Evolutionary conservation across 2,329 filamentous ascomycete species (phyloP), one percentile per base, ranked within the genome.

Genomic region (Fusarium devonianum): DNA sequence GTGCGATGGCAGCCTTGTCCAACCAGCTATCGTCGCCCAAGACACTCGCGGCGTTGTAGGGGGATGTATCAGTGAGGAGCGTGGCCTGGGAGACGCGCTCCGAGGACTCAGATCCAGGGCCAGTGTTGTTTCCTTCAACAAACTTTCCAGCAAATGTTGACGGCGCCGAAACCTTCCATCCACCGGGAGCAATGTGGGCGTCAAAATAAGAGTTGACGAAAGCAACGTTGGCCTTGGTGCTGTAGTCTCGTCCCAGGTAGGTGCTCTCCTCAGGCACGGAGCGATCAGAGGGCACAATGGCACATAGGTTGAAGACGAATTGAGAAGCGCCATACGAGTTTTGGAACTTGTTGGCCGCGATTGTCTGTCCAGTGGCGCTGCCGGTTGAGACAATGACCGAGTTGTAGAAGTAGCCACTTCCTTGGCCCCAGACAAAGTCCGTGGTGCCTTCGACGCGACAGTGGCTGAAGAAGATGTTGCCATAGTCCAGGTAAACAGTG

Each of bases 51-150:
- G 68, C 73, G 1, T 71, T 85, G 49, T 71, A 67, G 55, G 85
- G 82, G 53, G 87, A 80, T 50, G 68, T 78, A 36, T 75, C 62
- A 1, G 71, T 72, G 37, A 58, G 44, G 1, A 69, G 36, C 8
- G 62, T 61, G 2, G 45, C 64, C 6, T 34, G 48, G 13, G 67
- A 62, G 2, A 50, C 41, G 12, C 68, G 64, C 23, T 51, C 56
- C 2, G 57, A 55, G 3, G 64, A 55, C 6, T 56, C 55, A 23
- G 51, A 61, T 4, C 68, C 68, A 4, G 67, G 62, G 0, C 68
- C 68, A 1, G 68, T 70, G 40, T 71, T 71, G 54, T 71, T 71
- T 7, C 60, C 61, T 37, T 71, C 68, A 1, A 54, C 58, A 21
- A 70, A 70, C 3, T 61, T 61, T 5, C 67, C 67, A 13, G 39